phyloP scores from a whole-genome alignment of 176 grass and related monocot species.

The Eleusine indica region DNA sequence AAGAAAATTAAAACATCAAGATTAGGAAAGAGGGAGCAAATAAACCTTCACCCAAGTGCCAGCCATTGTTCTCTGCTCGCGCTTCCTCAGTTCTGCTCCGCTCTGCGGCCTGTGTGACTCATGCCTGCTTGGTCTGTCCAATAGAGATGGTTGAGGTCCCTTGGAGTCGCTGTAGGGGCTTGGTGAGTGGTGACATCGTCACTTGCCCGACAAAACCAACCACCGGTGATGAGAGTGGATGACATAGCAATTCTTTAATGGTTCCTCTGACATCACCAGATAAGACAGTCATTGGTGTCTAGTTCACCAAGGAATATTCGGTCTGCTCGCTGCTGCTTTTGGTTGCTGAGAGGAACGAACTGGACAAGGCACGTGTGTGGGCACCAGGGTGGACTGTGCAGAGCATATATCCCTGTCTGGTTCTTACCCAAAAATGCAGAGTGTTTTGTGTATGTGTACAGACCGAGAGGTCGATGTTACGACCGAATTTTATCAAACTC shows the following conservation, averaged over 20 bases:
- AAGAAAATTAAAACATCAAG: neutral
- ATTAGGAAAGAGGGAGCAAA: neutral
- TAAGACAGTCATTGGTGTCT: conserved; percentile 4
- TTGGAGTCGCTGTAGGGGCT: neutral
- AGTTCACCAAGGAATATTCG: conserved; percentile 10
- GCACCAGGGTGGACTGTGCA: too few relatives aligned
- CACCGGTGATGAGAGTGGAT: neutral
- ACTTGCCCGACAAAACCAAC: neutral
- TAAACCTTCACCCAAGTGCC: conserved; percentile 59
- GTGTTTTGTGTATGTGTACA: too few relatives aligned
- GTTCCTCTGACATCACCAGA: conserved; percentile 10
- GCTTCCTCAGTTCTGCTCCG: neutral
- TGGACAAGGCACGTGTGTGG: too few relatives aligned
- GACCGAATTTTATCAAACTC: too few relatives aligned
- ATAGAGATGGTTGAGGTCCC: neutral
- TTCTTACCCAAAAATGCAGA: too few relatives aligned
- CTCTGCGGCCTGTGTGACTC: neutral
- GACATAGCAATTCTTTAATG: conserved; percentile 3
- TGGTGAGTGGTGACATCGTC: neutral
- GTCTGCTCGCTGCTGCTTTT: too few relatives aligned
- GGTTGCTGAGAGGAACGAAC: too few relatives aligned
- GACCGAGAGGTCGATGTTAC: too few relatives aligned
- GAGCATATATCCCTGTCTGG: too few relatives aligned
- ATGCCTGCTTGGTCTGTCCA: neutral
- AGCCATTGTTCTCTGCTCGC: conserved; percentile 45